Percentiles rank a stretch among this genome's conserved stretches.
Evolutionary conservation across 805 yeast species (phyloP).

Genomic region (Ogataea philodendri): DNA sequence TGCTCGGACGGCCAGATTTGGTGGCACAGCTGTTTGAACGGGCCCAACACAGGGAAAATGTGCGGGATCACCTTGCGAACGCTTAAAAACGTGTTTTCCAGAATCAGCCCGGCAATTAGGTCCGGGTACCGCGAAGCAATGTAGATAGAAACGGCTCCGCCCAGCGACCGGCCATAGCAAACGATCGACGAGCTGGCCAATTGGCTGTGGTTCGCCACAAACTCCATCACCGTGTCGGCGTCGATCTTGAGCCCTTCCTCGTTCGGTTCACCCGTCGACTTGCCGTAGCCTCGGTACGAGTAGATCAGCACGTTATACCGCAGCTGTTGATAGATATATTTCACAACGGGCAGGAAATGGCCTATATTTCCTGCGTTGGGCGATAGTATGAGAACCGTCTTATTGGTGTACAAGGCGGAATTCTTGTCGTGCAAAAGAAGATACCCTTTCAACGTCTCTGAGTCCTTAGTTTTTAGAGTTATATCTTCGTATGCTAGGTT

Average conservation of each 20-base stretch:
- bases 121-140: conserved; percentile 60
- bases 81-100: conserved; percentile 85
- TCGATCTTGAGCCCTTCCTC: conserved; percentile 82
- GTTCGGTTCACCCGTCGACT: conserved; percentile 69
- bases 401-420: conserved; percentile 43
- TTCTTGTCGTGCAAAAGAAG: conserved; percentile 50
- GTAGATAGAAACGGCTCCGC: conserved; percentile 92
- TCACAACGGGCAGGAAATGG: conserved; percentile 77
- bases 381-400: conserved; percentile 73
- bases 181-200: conserved; percentile 53
- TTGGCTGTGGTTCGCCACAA: conserved; percentile 51
- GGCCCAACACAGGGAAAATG: conserved; percentile 64
- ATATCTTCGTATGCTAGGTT: conserved; percentile 65
- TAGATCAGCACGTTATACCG: conserved; percentile 78
- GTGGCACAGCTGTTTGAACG: conserved; percentile 60
- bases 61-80: conserved; percentile 71
- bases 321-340: conserved; percentile 58
- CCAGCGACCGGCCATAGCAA: conserved; percentile 85
- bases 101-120: conserved; percentile 58
- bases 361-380: conserved; percentile 98
- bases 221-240: conserved; percentile 68
- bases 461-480: conserved; percentile 64
- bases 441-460: conserved; percentile 63
- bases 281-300: conserved; percentile 90
- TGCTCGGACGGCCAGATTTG: conserved; percentile 81